Evolutionary conservation across 2,329 filamentous ascomycete species (phyloP).

Genomic region (Aschersonia sp.): DNA sequence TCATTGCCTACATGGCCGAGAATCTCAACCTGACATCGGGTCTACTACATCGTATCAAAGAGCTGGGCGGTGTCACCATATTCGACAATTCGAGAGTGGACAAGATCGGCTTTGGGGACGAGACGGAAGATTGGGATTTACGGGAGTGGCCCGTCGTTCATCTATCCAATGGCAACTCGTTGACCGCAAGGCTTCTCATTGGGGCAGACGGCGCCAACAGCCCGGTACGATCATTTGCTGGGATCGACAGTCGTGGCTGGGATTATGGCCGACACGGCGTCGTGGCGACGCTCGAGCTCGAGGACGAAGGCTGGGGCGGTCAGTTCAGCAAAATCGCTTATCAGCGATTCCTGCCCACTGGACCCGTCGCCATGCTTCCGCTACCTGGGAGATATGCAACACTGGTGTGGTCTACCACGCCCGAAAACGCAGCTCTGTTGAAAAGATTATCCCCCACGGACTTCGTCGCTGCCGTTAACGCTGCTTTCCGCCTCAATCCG

Average conservation of each 20-base stretch:
- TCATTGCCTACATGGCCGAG: slow-evolving; percentile 93
- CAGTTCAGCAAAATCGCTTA: slow-evolving; percentile 62
- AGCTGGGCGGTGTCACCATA: slow-evolving; percentile 53
- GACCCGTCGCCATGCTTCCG: slow-evolving; percentile 82
- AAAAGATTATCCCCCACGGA: slow-evolving; percentile 60
- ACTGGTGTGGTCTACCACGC: slow-evolving; percentile 89
- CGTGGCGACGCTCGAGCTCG: slow-evolving; percentile 72
- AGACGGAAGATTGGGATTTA: slow-evolving; percentile 58
- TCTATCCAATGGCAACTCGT: slow-evolving; percentile 48
- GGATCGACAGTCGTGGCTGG: slow-evolving; percentile 77
- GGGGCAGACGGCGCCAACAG: slow-evolving; percentile 93
- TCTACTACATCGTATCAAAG: slow-evolving; percentile 56
- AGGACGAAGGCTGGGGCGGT: slow-evolving; percentile 41
- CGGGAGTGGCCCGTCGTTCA: slow-evolving; percentile 78
- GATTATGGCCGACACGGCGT: slow-evolving; percentile 86
- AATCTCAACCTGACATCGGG: slow-evolving; percentile 79
- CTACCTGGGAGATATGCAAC: slow-evolving; percentile 72
- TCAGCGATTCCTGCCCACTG: slow-evolving; percentile 86
- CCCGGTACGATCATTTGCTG: slow-evolving; percentile 79
- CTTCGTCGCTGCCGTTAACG: slow-evolving; percentile 81
- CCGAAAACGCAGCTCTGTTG: slow-evolving; percentile 61
- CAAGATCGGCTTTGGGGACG: slow-evolving; percentile 60
- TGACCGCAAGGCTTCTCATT: slow-evolving; percentile 74
- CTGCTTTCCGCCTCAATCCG: slow-evolving; percentile 70
- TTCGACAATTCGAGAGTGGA: slow-evolving; percentile 69